Evolutionary conservation across 495 filamentous ascomycete genomes (phyloP).

Genomic region (Penicillium canariense): DNA sequence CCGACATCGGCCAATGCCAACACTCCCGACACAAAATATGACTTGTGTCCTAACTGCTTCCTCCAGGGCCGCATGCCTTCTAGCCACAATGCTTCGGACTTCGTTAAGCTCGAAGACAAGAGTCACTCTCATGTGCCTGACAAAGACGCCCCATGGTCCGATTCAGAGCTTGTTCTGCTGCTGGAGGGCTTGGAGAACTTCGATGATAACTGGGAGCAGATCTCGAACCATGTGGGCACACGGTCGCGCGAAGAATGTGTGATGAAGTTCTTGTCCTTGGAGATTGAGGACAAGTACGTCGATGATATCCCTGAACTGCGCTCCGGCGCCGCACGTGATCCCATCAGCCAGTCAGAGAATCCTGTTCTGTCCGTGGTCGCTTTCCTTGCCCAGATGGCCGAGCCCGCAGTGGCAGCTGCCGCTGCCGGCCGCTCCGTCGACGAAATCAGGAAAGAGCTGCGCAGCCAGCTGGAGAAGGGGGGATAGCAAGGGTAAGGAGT

Average conservation of each 20-base stretch:
- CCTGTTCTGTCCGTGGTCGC: constrained; percentile 92
- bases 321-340: constrained; percentile 69
- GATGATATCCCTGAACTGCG: constrained; percentile 70
- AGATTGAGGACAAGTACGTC: constrained; percentile 86
- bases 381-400: constrained; percentile 84
- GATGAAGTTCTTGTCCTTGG: constrained; percentile 87
- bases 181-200: constrained; percentile 87
- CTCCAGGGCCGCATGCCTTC: constrained; percentile 74
- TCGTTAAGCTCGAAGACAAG: constrained; percentile 85
- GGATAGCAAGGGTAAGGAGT: constrained; percentile 51
- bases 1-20: constrained; percentile 55
- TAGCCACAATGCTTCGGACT: constrained; percentile 69
- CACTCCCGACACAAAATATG: constrained; percentile 65
- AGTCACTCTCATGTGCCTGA: constrained; percentile 70
- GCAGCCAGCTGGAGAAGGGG: constrained; percentile 68
- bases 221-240: constrained; percentile 86
- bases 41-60: constrained; percentile 88
- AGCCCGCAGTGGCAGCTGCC: constrained; percentile 83
- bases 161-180: constrained; percentile 78
- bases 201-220: constrained; percentile 92
- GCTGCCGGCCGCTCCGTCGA: constrained; percentile 82
- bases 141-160: constrained; percentile 82
- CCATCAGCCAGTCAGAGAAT: constrained; percentile 87
- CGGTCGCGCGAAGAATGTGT: constrained; percentile 96
- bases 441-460: constrained; percentile 73